A percentile compares a stretch with the other conserved stretches of the same genome.
phyloP scores from a whole-genome alignment of 345 rosid genomes.

The Odontarrhena argentea region DNA sequence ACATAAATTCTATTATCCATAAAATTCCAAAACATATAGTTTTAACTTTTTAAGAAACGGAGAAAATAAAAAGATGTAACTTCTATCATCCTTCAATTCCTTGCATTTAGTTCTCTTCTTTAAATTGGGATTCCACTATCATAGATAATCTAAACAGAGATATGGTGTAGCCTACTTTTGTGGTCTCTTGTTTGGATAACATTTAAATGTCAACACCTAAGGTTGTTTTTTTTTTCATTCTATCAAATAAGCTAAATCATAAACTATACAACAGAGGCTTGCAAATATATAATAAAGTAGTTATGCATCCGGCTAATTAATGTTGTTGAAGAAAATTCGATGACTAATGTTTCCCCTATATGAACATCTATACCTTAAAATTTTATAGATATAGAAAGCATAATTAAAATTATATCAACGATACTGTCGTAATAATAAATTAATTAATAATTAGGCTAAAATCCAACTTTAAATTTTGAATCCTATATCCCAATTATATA shows the following conservation, averaged over 20 bases:
- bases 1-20: no score
- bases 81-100: not conserved
- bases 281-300: not conserved
- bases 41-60: no score
- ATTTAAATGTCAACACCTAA: not conserved
- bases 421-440: not conserved
- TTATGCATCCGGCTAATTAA: constrained; percentile 11
- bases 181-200: not conserved
- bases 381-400: constrained; percentile 10
- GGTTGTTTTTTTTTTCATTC: not conserved
- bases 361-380: constrained; percentile 11
- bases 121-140: not conserved
- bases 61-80: not conserved
- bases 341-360: constrained; percentile 25
- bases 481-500: constrained; percentile 19
- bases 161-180: not conserved
- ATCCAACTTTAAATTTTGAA: not conserved
- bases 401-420: not conserved
- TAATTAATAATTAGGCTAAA: not conserved
- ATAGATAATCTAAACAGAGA: constrained; percentile 2
- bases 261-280: constrained; percentile 8
- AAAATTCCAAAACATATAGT: no score
- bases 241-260: not conserved
- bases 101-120: not conserved
- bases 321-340: constrained; percentile 11